These are phyloP conservation scores for Trifolium fragiferum DNA, from an alignment of 306 rosid genomes.

Conservation along the genomic window DNA sequence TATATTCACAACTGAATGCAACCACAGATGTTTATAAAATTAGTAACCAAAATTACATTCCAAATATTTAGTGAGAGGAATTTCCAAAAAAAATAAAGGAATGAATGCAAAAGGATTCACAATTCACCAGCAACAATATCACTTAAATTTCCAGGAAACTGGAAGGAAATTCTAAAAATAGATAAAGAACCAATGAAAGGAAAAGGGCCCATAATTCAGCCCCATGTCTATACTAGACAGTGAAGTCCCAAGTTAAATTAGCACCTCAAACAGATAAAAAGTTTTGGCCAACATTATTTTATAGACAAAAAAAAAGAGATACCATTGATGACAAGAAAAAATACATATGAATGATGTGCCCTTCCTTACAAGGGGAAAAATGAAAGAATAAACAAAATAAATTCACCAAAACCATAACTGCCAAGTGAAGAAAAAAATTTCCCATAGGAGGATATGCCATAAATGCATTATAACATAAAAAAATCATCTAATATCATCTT, in stretches of 20 bases:
- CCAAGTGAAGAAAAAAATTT: constrained; percentile 6
- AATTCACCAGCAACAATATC: constrained; percentile 18
- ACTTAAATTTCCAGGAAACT: constrained; percentile 14
- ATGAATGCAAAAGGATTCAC: constrained; percentile 17
- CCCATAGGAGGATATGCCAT: constrained; percentile 23
- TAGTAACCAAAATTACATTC: constrained; percentile 2
- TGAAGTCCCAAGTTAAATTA: constrained; percentile 26
- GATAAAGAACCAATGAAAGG: constrained; percentile 19
- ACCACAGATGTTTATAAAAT: background rate
- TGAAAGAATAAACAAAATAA: constrained; percentile 22
- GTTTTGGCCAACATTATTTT: constrained; percentile 11
- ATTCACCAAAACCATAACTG: constrained; percentile 29
- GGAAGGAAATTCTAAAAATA: background rate
- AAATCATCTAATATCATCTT: background rate
- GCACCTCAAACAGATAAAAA: constrained; percentile 25
- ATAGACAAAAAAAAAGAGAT: background rate
- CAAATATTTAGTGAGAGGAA: constrained; percentile 26
- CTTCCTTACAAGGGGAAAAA: constrained; percentile 18
- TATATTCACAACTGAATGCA: constrained; percentile 26
- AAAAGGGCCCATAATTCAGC: background rate
- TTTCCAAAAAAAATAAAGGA: constrained; percentile 24
- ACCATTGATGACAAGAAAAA: constrained; percentile 15
- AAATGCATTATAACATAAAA: constrained; percentile 17
- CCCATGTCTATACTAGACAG: constrained; percentile 18
- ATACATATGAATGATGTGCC: background rate